These are phyloP conservation scores for Fusarium piperis DNA, from an alignment of 2,329 filamentous ascomycete species.

Conservation along the genomic window DNA sequence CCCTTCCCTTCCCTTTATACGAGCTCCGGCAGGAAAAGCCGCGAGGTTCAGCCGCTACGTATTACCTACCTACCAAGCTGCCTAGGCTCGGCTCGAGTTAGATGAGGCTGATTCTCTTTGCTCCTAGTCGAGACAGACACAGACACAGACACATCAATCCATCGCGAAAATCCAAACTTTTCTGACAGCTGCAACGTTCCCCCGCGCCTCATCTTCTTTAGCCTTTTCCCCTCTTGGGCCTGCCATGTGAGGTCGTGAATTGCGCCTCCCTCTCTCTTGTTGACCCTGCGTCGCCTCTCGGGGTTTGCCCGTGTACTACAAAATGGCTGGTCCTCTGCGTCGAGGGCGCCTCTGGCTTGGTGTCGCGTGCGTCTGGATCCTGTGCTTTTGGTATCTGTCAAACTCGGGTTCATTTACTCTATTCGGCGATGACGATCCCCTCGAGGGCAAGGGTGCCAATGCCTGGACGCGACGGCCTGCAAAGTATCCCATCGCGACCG, in stretches of 20 bases:
- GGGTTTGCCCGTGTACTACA: slow-evolving; percentile 10
- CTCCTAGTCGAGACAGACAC: slow-evolving; percentile 16
- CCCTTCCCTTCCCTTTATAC: not conserved
- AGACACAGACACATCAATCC: slow-evolving; percentile 1
- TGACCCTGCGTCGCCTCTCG: slow-evolving; percentile 9
- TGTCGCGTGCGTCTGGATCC: slow-evolving; percentile 35
- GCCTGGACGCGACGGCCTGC: slow-evolving; percentile 36
- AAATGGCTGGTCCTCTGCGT: slow-evolving; percentile 33
- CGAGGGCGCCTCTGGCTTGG: slow-evolving; percentile 40
- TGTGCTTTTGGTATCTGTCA: slow-evolving; percentile 41
- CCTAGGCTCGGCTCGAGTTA: slow-evolving; percentile 17
- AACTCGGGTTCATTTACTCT: slow-evolving; percentile 24
- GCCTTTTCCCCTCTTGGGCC: slow-evolving; percentile 17
- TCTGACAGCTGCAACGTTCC: slow-evolving; percentile 24
- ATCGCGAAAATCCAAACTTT: slow-evolving; percentile 19
- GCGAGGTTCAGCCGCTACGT: slow-evolving; percentile 15
- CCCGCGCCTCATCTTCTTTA: slow-evolving; percentile 1
- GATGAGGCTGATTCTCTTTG: slow-evolving; percentile 12
- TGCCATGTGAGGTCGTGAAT: slow-evolving; percentile 30
- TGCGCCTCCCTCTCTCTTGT: slow-evolving; percentile 10
- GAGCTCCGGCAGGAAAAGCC: not conserved
- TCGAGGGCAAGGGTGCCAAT: slow-evolving; percentile 35
- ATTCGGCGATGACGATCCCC: slow-evolving; percentile 34
- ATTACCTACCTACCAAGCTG: not conserved
- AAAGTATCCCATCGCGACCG: slow-evolving; percentile 37